phyloP scores from a whole-genome alignment of 805 yeast genomes.

The Metschnikowia amazonensis region DNA sequence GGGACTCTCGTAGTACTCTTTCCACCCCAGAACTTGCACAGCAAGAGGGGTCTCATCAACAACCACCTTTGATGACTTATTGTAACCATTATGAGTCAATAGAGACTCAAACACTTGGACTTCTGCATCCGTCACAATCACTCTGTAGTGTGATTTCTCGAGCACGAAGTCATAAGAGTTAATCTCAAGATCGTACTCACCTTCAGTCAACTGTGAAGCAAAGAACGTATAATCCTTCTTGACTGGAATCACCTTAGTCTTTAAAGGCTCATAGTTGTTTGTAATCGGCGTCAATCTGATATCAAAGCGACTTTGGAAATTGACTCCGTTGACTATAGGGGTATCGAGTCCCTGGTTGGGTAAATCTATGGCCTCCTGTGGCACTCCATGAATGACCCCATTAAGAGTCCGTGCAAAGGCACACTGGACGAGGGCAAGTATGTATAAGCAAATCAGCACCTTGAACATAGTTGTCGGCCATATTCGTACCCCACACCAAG shows the following conservation, averaged over 20 bases:
- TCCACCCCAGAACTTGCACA: conserved; percentile 20
- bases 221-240: conserved; percentile 25
- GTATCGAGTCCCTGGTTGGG: conserved; percentile 7
- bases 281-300: conserved; percentile 19
- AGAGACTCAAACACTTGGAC: conserved; percentile 24
- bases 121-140: conserved; percentile 22
- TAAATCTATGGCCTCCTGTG: conserved; percentile 19
- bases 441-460: background rate
- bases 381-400: conserved; percentile 18
- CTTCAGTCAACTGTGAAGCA: conserved; percentile 23
- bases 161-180: conserved; percentile 36
- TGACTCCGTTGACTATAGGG: conserved; percentile 31
- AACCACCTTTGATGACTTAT: conserved; percentile 19
- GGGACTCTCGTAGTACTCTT: conserved; percentile 34
- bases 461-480: background rate
- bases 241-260: conserved; percentile 15
- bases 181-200: conserved; percentile 33
- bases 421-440: background rate
- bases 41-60: conserved; percentile 19
- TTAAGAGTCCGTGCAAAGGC: background rate
- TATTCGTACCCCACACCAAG: background rate
- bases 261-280: background rate
- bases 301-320: conserved; percentile 31
- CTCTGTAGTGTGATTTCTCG: conserved; percentile 22
- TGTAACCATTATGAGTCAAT: conserved; percentile 17